Evolutionary conservation across 495 filamentous ascomycete genomes (phyloP), one percentile per base, ranked within the genome.

Genomic region (Eremomyces bilateralis): DNA sequence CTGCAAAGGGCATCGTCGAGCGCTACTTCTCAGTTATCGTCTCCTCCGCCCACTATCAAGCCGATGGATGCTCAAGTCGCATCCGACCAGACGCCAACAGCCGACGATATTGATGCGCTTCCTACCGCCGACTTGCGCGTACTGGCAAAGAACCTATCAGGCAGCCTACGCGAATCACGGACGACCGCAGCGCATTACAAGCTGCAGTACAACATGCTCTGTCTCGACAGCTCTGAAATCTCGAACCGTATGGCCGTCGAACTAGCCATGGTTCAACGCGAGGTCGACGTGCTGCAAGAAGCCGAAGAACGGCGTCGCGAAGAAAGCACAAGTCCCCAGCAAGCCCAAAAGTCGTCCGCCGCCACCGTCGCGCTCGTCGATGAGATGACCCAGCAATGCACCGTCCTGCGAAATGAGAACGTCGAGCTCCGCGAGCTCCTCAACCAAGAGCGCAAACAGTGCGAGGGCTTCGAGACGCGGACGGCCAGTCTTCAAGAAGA

Each of bases 161-260:
- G 51, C 6, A 54, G 64, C 4, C 53, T 71, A 4, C 58, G 64
- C 31, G 72, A 78, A 40, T 63, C 70, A 35, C 78, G 81, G 32
- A 79, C 80, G 62, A 75, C 77, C 30, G 74, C 79, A 1, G 73
- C 90, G 17, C 88, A 97, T 49, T 76, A 90, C 60, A 91, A 88
- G 47, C 57, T 97, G 31, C 85, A 94, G 50, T 80, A 88, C 47
- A 81, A 73, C 45, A 64, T 97, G 40, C 65, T 93, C 16, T 73
- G 64, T 33, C 79, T 95, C 34, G 80, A 90, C 46, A 85, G 77
- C 28, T 68, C 74, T 20, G 84, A 92, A 51, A 76, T 82, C 17
- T 64, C 78, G 3, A 84, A 90, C 51, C 70, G 83, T 24, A 80
- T 84, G 38, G 78, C 72, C 22, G 88, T 95, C 8, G 88, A 97